Conservation (phyloP, 306 rosid species). For the Alnus glutinosa region DNA sequence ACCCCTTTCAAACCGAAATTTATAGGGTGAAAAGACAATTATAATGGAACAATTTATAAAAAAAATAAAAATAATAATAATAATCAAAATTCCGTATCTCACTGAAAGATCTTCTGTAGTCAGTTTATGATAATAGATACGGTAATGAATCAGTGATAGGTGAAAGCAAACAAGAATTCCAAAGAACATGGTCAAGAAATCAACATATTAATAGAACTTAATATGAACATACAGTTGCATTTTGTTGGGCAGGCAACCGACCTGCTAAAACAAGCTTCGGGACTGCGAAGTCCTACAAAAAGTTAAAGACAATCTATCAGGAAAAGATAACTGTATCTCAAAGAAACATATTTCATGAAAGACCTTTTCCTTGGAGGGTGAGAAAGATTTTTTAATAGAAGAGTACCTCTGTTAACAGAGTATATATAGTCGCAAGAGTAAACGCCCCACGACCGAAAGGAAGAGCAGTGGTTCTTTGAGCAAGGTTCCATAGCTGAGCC, state of each 20-base stretch:
- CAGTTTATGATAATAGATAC: not conserved
- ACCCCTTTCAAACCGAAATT: not conserved
- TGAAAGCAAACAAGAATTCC: not conserved
- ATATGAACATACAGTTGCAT: conserved; percentile 81
- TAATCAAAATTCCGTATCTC: not conserved
- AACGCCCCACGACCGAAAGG: conserved; percentile 98
- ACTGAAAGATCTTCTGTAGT: not conserved
- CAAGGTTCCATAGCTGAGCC: conserved; percentile 97
- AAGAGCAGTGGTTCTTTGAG: conserved; percentile 94
- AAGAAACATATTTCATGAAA: conserved; percentile 18
- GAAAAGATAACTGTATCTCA: not conserved
- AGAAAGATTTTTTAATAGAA: conserved; percentile 7
- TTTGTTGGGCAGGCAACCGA: conserved; percentile 95
- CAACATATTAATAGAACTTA: conserved; percentile 12
- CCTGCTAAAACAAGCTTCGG: conserved; percentile 97
- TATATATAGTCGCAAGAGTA: conserved; percentile 91
- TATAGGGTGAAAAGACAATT: not conserved
- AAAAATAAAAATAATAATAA: no score
- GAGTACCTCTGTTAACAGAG: conserved; percentile 91
- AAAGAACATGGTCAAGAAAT: conserved; percentile 12
- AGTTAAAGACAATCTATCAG: conserved; percentile 27
- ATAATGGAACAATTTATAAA: not conserved
- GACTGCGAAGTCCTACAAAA: conserved; percentile 74
- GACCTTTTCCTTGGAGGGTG: conserved; percentile 4
- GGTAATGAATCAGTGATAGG: not conserved